Evolutionary conservation across 805 yeast genomes (phyloP).

Genomic region (Suhomyces tanzawaensis): DNA sequence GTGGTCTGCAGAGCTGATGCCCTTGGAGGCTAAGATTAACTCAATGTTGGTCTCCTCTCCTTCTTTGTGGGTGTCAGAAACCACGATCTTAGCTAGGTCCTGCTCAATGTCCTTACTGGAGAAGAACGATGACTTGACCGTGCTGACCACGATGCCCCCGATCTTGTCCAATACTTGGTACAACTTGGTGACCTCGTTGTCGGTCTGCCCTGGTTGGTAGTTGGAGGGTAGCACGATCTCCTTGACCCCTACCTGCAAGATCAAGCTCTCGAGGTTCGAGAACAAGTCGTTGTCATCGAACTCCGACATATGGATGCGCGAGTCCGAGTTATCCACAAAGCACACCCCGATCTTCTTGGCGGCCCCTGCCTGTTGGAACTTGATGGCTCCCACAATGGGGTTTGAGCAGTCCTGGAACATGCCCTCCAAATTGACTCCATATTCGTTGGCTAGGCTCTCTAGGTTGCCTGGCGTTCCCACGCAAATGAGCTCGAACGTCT

Average conservation of each 20-base stretch:
- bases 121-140: slow-evolving; percentile 56
- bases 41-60: slow-evolving; percentile 32
- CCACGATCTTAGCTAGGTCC: slow-evolving; percentile 71
- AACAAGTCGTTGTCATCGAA: slow-evolving; percentile 84
- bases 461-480: slow-evolving; percentile 91
- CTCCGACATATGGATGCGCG: slow-evolving; percentile 68
- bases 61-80: slow-evolving; percentile 20
- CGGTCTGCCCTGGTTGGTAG: slow-evolving; percentile 37
- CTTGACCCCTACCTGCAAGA: slow-evolving; percentile 86
- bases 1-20: slow-evolving; percentile 44
- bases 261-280: slow-evolving; percentile 79
- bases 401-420: slow-evolving; percentile 48
- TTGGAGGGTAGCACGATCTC: slow-evolving; percentile 67
- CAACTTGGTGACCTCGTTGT: slow-evolving; percentile 62
- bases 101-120: slow-evolving; percentile 67
- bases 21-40: slow-evolving; percentile 53
- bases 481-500: slow-evolving; percentile 54
- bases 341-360: slow-evolving; percentile 68
- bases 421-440: slow-evolving; percentile 54
- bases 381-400: slow-evolving; percentile 42
- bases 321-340: slow-evolving; percentile 69
- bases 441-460: slow-evolving; percentile 43
- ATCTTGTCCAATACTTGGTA: slow-evolving; percentile 66
- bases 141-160: slow-evolving; percentile 71
- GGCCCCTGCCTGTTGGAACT: slow-evolving; percentile 32